phyloP scores from a whole-genome alignment of 345 rosid species.

The Toxicodendron radicans region DNA sequence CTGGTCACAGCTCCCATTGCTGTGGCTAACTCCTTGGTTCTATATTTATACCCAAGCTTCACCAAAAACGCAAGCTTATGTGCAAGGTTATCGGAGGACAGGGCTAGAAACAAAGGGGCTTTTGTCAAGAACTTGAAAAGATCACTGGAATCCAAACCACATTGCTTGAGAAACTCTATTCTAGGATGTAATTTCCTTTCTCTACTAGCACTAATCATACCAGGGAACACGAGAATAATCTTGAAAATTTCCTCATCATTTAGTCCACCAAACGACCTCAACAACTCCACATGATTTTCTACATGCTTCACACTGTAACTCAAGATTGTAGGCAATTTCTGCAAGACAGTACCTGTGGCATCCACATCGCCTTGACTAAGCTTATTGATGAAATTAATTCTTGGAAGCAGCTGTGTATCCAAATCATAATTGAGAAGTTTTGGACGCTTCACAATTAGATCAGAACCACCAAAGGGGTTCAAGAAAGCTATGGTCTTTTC shows the following conservation, averaged over 20 bases:
- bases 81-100: slow-evolving; percentile 56
- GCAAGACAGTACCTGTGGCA: slow-evolving; percentile 50
- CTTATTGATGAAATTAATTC: slow-evolving; percentile 50
- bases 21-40: slow-evolving; percentile 57
- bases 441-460: slow-evolving; percentile 58
- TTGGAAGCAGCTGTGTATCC: slow-evolving; percentile 62
- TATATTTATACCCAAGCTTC: slow-evolving; percentile 61
- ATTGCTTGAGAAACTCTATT: slow-evolving; percentile 66
- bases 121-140: slow-evolving; percentile 70
- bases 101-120: slow-evolving; percentile 66
- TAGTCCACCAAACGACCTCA: slow-evolving; percentile 67
- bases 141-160: slow-evolving; percentile 56
- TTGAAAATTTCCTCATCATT: slow-evolving; percentile 58
- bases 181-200: slow-evolving; percentile 71
- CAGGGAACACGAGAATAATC: slow-evolving; percentile 63
- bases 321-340: slow-evolving; percentile 60
- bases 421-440: slow-evolving; percentile 58
- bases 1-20: slow-evolving; percentile 79
- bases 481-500: slow-evolving; percentile 54
- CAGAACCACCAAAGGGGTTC: slow-evolving; percentile 57
- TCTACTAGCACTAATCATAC: slow-evolving; percentile 58
- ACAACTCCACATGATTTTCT: slow-evolving; percentile 53
- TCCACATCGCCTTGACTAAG: slow-evolving; percentile 68
- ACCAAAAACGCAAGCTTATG: slow-evolving; percentile 65
- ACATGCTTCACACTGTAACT: slow-evolving; percentile 57